Conservation (phyloP, 306 rosid genomes). For the Begonia fuchsioides region DNA sequence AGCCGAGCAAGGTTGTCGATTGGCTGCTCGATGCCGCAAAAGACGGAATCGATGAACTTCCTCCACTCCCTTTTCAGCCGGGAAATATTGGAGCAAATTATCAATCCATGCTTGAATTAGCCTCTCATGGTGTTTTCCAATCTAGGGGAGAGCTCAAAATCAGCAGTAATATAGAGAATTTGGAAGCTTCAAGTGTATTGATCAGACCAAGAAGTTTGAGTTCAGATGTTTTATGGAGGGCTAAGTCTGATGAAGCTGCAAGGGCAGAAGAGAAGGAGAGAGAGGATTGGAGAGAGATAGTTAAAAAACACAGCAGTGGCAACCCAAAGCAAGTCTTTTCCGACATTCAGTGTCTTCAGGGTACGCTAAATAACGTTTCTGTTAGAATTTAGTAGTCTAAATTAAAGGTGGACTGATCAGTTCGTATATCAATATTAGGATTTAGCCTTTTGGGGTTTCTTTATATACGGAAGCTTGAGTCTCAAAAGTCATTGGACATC, state of each 20-base stretch:
- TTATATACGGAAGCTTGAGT: too few species aligned
- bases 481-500: too few species aligned
- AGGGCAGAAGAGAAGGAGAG: slow-evolving; percentile 13
- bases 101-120: slow-evolving; percentile 15
- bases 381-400: too few species aligned
- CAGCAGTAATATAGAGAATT: slow-evolving; percentile 6
- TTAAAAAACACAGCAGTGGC: slow-evolving; percentile 6
- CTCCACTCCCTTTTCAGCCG: slow-evolving; percentile 56
- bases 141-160: slow-evolving; percentile 20
- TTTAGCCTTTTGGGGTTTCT: too few species aligned
- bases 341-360: slow-evolving; percentile 16
- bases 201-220: slow-evolving; percentile 4
- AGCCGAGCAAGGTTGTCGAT: slow-evolving; percentile 89
- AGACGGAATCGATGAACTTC: slow-evolving; percentile 74
- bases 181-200: slow-evolving; percentile 13
- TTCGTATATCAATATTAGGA: too few species aligned
- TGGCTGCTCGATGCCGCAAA: slow-evolving; percentile 80
- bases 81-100: slow-evolving; percentile 29
- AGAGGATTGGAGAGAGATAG: slow-evolving; percentile 13
- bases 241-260: slow-evolving; percentile 25
- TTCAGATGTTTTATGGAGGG: slow-evolving; percentile 25
- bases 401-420: too few species aligned
- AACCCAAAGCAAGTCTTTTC: slow-evolving; percentile 16
- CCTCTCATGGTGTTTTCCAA: slow-evolving; percentile 13
- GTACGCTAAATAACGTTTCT: slow-evolving; percentile 19